These are phyloP conservation scores for Mycena citricolor DNA, from an alignment of 1,284 basidiomycete species.

Conservation along the genomic window DNA sequence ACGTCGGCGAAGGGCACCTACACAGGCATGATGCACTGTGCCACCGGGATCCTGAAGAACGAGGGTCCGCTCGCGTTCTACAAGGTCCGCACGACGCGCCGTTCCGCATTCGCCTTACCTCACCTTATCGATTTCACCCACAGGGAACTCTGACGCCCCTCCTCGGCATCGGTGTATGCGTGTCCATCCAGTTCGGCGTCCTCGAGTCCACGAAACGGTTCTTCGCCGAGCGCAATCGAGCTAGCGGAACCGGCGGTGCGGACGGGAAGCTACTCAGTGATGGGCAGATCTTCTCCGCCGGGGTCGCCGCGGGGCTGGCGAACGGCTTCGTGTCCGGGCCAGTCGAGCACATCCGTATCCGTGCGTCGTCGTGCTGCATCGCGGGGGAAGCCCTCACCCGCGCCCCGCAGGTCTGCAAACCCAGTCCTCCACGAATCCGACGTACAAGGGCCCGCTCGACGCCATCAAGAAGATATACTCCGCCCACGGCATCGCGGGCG, in stretches of 20 bases:
- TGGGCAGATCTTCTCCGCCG: conserved; percentile 75
- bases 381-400: too few species aligned
- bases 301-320: conserved; percentile 84
- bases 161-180: conserved; percentile 92
- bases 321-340: conserved; percentile 94
- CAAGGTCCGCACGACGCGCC: conserved; percentile 62
- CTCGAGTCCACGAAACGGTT: conserved; percentile 89
- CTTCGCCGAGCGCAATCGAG: conserved; percentile 65
- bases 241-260: conserved; percentile 55
- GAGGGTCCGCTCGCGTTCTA: conserved; percentile 96
- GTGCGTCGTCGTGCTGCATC: conserved; percentile 64
- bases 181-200: conserved; percentile 95
- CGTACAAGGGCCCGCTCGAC: conserved; percentile 84
- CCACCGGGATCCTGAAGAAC: conserved; percentile 81
- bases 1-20: conserved; percentile 91
- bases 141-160: conserved; percentile 93
- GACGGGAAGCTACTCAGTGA: conserved; percentile 58
- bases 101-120: conserved; percentile 6
- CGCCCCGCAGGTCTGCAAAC: conserved; percentile 90
- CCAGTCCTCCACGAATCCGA: conserved; percentile 71
- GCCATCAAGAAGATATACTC: conserved; percentile 81
- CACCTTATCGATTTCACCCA: conserved; percentile 1
- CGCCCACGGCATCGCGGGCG: conserved; percentile 74
- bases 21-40: conserved; percentile 86
- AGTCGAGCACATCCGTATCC: conserved; percentile 97